phyloP scores from a whole-genome alignment of 2,329 filamentous ascomycete genomes.

The Aspergillus sergii region DNA sequence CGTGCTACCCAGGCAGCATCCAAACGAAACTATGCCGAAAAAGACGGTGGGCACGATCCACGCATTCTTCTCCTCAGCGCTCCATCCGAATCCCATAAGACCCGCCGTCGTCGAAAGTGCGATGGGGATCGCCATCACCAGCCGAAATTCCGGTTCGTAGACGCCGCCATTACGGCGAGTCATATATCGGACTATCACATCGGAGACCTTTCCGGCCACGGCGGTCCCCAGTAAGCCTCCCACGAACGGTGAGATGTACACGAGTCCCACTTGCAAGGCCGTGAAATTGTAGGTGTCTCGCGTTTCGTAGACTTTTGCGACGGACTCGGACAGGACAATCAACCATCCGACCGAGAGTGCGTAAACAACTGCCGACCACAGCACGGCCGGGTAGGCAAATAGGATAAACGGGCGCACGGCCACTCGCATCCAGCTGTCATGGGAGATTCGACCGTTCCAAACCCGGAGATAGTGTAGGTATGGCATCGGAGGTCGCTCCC shows the following conservation, averaged over 20 bases:
- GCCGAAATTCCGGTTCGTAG: conserved; percentile 91
- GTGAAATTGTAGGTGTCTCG: conserved; percentile 75
- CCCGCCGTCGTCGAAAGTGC: conserved; percentile 77
- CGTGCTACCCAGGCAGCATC: conserved; percentile 85
- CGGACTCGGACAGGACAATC: conserved; percentile 88
- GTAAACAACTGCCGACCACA: conserved; percentile 87
- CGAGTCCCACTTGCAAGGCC: conserved; percentile 76
- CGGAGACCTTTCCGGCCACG: conserved; percentile 84
- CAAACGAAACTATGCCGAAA: conserved; percentile 89
- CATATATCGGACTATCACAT: conserved; percentile 81
- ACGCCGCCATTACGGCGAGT: conserved; percentile 84
- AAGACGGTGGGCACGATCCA: conserved; percentile 95
- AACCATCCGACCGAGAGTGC: conserved; percentile 90
- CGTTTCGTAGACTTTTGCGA: conserved; percentile 76
- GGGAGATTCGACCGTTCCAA: conserved; percentile 75
- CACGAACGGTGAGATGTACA: conserved; percentile 89
- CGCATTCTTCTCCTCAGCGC: conserved; percentile 68
- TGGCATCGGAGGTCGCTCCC: conserved; percentile 67
- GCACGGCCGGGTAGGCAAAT: conserved; percentile 81
- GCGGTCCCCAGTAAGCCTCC: conserved; percentile 89
- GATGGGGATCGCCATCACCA: conserved; percentile 84
- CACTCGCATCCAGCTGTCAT: conserved; percentile 79
- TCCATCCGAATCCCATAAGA: conserved; percentile 97
- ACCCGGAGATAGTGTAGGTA: conserved; percentile 74
- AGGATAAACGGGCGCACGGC: conserved; percentile 80